Base-by-base conservation (phyloP, 2,329 filamentous ascomycete genomes). In the Venturiaceae sp. region DNA sequence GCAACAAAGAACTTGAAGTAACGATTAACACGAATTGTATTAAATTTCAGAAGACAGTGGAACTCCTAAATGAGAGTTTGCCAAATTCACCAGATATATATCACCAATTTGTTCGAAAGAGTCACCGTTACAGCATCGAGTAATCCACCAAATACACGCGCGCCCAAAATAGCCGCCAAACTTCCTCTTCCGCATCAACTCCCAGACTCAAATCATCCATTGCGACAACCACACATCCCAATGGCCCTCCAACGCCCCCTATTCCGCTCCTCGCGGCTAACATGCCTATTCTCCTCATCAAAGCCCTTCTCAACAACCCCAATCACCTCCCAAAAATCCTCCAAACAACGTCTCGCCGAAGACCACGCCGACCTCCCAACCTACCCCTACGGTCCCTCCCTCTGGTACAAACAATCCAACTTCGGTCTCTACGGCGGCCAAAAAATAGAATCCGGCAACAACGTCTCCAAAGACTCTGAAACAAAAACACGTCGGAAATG, bases 381-480 rank as follows among this genome's bases (percentile, higher is more conserved):
- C 54, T 94, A 94, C 71, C 89, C 89, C 0, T 86, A 88, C 73
- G 88, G 88, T 53, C 80, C 82, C 57, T 82, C 85, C 59, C 77
- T 71, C 62, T 75, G 85, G 64, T 94, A 88, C 80, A 92, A 92
- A 75, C 89, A 94, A 73, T 85, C 86, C 65, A 89, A 91, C 77
- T 79, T 76, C 60, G 87, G 87, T 50, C 83, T 91, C 8, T 90
- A 88, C 75, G 89, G 86, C 65, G 74, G 74, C 41, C 77, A 83
- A 63, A 83, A 83, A 67, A 87, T 92, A 69, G 87, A 84, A 55
- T 90, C 87, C 72, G 89, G 89, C 70, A 91, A 92, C 81, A 87
- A 83, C 64, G 84, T 92, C 55, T 84, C 83, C 47, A 77, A 81
- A 64, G 80, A 84, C 65, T 81, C 85, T 67, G 80, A 85, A 69